Evolutionary conservation across 1,284 basidiomycete species (phyloP).

Genomic region (Ganoderma sinense): DNA sequence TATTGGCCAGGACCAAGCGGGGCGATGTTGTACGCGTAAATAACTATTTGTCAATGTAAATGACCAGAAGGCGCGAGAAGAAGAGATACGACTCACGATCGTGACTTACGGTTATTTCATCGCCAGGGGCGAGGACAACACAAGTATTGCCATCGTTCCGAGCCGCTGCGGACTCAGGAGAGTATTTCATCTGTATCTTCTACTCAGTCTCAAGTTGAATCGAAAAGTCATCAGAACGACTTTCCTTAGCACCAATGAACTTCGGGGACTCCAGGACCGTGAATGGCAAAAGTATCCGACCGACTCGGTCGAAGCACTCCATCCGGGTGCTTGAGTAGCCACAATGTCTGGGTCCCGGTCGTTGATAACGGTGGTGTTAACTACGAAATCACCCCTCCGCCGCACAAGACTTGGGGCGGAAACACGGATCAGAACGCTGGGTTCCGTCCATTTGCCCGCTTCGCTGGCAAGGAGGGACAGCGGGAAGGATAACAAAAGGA

Average conservation of each 20-base stretch:
- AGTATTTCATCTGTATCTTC: background rate
- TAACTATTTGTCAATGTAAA: background rate
- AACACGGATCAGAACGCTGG: background rate
- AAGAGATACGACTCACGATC: background rate
- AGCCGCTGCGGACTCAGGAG: background rate
- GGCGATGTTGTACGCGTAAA: background rate
- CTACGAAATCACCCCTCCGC: background rate
- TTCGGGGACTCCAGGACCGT: background rate
- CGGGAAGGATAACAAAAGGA: background rate
- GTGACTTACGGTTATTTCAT: background rate
- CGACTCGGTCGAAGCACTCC: background rate
- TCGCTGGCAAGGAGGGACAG: background rate
- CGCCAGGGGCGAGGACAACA: background rate
- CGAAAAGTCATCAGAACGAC: background rate
- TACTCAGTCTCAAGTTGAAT: background rate
- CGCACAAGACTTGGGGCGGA: background rate
- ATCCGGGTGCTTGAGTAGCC: background rate
- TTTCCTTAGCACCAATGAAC: background rate
- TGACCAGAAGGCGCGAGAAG: background rate
- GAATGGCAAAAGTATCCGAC: background rate
- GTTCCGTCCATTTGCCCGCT: background rate
- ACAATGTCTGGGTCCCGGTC: background rate
- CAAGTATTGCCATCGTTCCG: background rate
- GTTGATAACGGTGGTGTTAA: background rate
- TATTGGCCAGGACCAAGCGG: background rate